Conservation (phyloP, 2,329 filamentous ascomycete species). For the Pseudogymnoascus sp. region DNA sequence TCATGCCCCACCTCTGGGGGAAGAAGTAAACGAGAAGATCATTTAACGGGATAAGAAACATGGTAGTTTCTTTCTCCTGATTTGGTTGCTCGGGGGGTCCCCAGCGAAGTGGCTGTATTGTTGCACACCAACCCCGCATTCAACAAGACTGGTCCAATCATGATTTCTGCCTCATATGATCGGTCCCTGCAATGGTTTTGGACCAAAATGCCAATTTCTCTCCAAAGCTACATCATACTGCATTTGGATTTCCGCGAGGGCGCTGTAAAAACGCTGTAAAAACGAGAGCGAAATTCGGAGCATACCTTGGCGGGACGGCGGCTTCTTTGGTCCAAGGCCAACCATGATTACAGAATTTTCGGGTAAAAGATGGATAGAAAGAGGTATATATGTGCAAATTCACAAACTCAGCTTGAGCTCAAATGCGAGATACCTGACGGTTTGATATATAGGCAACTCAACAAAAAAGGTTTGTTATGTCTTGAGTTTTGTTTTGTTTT, state of each 20-base stretch:
- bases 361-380: neutral
- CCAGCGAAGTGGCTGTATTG: neutral
- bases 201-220: neutral
- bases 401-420: neutral
- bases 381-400: constrained; percentile 5
- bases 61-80: neutral
- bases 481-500: constrained; percentile 7
- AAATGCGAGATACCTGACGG: neutral
- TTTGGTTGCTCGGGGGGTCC: neutral
- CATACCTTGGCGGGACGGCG: constrained; percentile 64
- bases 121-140: neutral
- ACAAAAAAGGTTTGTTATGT: constrained; percentile 6
- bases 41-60: neutral
- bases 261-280: neutral
- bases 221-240: neutral
- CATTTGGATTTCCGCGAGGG: neutral
- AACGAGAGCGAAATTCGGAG: constrained; percentile 3
- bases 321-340: constrained; percentile 53
- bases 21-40: neutral
- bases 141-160: neutral
- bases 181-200: neutral
- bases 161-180: neutral
- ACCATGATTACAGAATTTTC: constrained; percentile 42
- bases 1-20: neutral
- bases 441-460: constrained; percentile 5